Conservation (phyloP, 2,329 filamentous ascomycete genomes). For the Ophiostoma novo-ulmi region DNA sequence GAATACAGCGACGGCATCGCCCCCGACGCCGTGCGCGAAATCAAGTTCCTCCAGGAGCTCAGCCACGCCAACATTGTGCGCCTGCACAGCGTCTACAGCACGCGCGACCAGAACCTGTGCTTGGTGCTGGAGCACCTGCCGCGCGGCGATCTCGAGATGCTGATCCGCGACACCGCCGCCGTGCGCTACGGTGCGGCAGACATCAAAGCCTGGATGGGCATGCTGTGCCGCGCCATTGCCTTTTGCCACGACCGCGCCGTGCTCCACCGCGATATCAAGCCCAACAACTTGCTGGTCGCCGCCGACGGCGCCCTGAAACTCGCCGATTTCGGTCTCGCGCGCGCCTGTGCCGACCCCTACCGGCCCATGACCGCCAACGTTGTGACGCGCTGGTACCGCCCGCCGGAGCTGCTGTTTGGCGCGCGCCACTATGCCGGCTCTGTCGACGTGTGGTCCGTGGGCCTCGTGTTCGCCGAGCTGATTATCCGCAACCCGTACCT, state of each 20-base stretch:
- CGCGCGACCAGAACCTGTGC: slow-evolving; percentile 93
- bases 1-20: slow-evolving; percentile 88
- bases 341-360: slow-evolving; percentile 84
- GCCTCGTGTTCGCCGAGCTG: slow-evolving; percentile 88
- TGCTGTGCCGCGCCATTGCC: slow-evolving; percentile 88
- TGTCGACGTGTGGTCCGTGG: slow-evolving; percentile 92
- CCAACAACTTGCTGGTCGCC: slow-evolving; percentile 93
- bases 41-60: slow-evolving; percentile 91
- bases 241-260: slow-evolving; percentile 96
- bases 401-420: slow-evolving; percentile 88
- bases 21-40: slow-evolving; percentile 90
- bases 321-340: slow-evolving; percentile 93
- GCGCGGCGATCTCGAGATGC: slow-evolving; percentile 88
- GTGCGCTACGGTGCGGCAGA: slow-evolving; percentile 82
- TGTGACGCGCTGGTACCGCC: slow-evolving; percentile 95
- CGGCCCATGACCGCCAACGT: slow-evolving; percentile 87
- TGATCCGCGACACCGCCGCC: slow-evolving; percentile 75
- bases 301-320: slow-evolving; percentile 91
- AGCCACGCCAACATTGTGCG: slow-evolving; percentile 93
- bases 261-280: slow-evolving; percentile 96
- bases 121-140: slow-evolving; percentile 92
- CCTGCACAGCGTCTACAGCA: slow-evolving; percentile 86
- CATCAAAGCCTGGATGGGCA: slow-evolving; percentile 97
- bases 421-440: slow-evolving; percentile 83
- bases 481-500: slow-evolving; percentile 78